Base-by-base conservation (phyloP, 2,329 filamentous ascomycete genomes). In the Drechslerella coelobrocha region DNA sequence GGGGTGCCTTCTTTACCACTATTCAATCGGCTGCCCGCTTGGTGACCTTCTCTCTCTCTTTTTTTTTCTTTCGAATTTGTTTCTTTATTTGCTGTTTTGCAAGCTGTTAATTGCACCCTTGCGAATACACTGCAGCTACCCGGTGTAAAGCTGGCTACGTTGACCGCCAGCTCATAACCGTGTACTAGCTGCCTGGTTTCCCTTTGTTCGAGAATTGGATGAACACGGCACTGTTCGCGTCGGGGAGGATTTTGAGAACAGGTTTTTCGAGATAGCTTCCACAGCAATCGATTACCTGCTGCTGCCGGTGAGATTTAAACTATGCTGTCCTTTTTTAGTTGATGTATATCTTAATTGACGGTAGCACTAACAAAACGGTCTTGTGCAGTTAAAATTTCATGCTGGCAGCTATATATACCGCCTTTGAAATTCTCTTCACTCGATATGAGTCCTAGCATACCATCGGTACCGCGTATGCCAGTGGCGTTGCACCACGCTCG, bases 41-140 rank as follows among this genome's bases (percentile, higher is more conserved):
- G n/a, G 29, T 12, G 29, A 24, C 43, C 52, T n/a, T n/a, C n/a
- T n/a, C n/a, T n/a, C n/a, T n/a, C n/a, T n/a, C n/a, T n/a, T 14
- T 4, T 39, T n/a, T 39, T n/a, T 8, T 6, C 17, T 39, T 50
- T 39, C 31, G n/a, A 12, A 52, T 31, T 31, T 31, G 51, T 47
- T 17, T n/a, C 57, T 69, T 63, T 69, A 52, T 52, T 61, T 47
- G 50, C 19, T 52, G 50, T 54, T 61, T 51, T n/a, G n/a, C n/a
- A n/a, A n/a, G 47, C 47, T 51, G 23, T 51, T 37, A 37, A 24
- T 47, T 57, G 14, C 51, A 45, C 24, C 53, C 29, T 53, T 37
- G 55, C 26, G 48, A 24, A n/a, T 34, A 31, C 34, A 47, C 66
- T 71, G 66, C 66, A 71, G 59, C 31, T 59, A 63, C 19, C 66